Percentiles rank a stretch among this genome's conserved stretches.
phyloP scores from a whole-genome alignment of 2,329 filamentous ascomycete species.

The Neofusicoccum sp. region DNA sequence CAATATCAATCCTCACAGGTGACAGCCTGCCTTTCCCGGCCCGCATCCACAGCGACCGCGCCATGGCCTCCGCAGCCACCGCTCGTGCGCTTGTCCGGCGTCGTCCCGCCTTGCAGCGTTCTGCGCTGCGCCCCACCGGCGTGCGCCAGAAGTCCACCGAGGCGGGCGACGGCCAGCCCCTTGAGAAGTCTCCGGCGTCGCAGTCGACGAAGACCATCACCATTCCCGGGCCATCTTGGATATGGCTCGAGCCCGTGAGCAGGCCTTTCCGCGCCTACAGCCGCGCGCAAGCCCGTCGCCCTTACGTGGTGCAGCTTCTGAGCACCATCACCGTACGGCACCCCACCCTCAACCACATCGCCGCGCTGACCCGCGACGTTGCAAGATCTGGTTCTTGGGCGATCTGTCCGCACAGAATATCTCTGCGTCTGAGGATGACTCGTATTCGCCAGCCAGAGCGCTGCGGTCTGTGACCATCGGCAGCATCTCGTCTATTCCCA shows the following conservation, averaged over 20 bases:
- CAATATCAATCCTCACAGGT: slow-evolving; percentile 1
- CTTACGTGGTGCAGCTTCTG: slow-evolving; percentile 75
- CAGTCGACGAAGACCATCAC: slow-evolving; percentile 14
- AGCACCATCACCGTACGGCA: slow-evolving; percentile 59
- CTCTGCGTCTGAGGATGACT: slow-evolving; percentile 20
- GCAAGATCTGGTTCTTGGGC: slow-evolving; percentile 68
- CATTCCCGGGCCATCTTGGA: slow-evolving; percentile 45
- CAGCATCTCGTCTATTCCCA: slow-evolving; percentile 69
- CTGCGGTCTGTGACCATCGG: slow-evolving; percentile 72
- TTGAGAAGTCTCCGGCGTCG: not conserved
- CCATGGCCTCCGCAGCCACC: not conserved
- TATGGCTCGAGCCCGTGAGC: slow-evolving; percentile 48
- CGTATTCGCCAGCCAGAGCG: slow-evolving; percentile 70
- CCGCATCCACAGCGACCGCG: not conserved
- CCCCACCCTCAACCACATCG: not conserved
- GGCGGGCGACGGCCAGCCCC: not conserved
- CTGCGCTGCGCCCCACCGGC: not conserved
- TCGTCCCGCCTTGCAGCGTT: not conserved
- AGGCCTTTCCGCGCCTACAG: slow-evolving; percentile 59
- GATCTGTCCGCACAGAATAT: slow-evolving; percentile 77
- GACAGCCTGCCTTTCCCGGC: not conserved
- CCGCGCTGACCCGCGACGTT: not conserved
- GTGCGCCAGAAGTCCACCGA: not conserved
- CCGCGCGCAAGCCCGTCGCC: slow-evolving; percentile 66
- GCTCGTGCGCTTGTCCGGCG: not conserved